phyloP scores from a whole-genome alignment of 345 rosid species.

The thale cress (Arabidopsis thaliana) region DNA sequence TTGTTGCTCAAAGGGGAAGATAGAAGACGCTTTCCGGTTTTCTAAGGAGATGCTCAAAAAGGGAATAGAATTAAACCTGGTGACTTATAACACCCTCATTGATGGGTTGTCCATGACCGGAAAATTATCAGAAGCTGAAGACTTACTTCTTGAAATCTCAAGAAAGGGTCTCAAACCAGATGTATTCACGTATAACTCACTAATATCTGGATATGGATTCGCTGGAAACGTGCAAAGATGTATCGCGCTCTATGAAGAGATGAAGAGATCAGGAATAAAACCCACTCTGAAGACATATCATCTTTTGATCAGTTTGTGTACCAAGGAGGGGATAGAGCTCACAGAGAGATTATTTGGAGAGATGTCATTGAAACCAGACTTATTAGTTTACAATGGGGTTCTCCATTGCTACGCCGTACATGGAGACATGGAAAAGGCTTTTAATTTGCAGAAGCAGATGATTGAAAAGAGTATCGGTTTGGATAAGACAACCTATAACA shows the following conservation, averaged over 20 bases:
- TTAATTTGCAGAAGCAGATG: conserved; percentile 60
- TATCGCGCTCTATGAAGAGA: conserved; percentile 62
- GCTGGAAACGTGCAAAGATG: conserved; percentile 60
- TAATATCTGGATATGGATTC: conserved; percentile 67
- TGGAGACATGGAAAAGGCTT: conserved; percentile 59
- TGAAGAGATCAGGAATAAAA: conserved; percentile 65
- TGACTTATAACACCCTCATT: conserved; percentile 78
- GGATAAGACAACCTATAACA: conserved; percentile 68
- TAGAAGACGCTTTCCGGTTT: conserved; percentile 62
- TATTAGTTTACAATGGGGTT: conserved; percentile 55
- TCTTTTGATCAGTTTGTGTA: conserved; percentile 59
- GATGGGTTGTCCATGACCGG: conserved; percentile 68
- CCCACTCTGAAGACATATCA: conserved; percentile 65
- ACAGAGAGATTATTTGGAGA: conserved; percentile 61
- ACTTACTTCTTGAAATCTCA: conserved; percentile 55
- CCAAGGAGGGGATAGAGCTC: conserved; percentile 53
- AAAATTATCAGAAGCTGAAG: conserved; percentile 68
- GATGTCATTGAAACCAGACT: conserved; percentile 71
- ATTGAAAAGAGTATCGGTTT: conserved; percentile 52
- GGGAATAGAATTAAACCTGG: conserved; percentile 58
- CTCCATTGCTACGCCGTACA: conserved; percentile 59
- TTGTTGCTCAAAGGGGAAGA: conserved; percentile 57
- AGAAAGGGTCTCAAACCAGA: conserved; percentile 65
- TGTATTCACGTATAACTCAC: conserved; percentile 69
- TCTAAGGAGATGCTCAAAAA: conserved; percentile 67